A percentile compares a stretch with the other conserved stretches of the same genome.
Evolutionary conservation across 495 filamentous ascomycete genomes (phyloP).

Genomic region (Hypoxylon cercidicola): DNA sequence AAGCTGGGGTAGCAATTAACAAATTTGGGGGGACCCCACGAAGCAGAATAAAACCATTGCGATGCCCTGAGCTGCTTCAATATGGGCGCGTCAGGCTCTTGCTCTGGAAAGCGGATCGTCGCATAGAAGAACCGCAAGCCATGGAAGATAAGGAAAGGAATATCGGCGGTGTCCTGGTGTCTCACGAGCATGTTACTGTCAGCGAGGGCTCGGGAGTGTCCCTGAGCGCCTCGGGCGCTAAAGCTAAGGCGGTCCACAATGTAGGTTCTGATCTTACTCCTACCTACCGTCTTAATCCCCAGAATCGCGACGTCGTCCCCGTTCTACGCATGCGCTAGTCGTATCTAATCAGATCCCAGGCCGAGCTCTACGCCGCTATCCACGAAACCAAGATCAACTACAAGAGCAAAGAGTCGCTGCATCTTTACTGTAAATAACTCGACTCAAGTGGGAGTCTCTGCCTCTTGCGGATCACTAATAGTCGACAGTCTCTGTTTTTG

Average conservation of each 20-base stretch:
- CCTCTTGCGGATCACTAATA: conserved; percentile 6
- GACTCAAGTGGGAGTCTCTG: not conserved
- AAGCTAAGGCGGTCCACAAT: conserved; percentile 62
- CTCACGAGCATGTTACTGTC: conserved; percentile 41
- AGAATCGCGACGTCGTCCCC: not conserved
- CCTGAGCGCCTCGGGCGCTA: conserved; percentile 51
- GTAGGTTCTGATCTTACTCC: conserved; percentile 48
- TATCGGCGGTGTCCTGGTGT: conserved; percentile 26
- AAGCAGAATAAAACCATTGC: conserved; percentile 29
- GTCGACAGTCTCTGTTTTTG: conserved; percentile 50
- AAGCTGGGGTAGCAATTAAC: conserved; percentile 24
- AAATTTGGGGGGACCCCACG: conserved; percentile 16
- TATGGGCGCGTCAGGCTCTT: not conserved
- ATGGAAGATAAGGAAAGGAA: conserved; percentile 41
- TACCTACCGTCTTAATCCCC: not conserved
- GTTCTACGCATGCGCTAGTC: conserved; percentile 4
- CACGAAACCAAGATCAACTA: conserved; percentile 65
- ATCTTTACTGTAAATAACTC: conserved; percentile 62
- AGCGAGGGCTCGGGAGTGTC: conserved; percentile 49
- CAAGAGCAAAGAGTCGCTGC: conserved; percentile 63
- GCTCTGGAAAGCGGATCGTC: not conserved
- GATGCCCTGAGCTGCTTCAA: conserved; percentile 9
- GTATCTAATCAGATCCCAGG: conserved; percentile 48
- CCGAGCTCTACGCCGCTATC: conserved; percentile 67
- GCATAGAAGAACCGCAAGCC: not conserved